Percentiles rank a stretch among this genome's conserved stretches.
Evolutionary conservation across 371 early-diverging fungal genomes (phyloP).

Genomic region (Zopfochytrium polystomum): DNA sequence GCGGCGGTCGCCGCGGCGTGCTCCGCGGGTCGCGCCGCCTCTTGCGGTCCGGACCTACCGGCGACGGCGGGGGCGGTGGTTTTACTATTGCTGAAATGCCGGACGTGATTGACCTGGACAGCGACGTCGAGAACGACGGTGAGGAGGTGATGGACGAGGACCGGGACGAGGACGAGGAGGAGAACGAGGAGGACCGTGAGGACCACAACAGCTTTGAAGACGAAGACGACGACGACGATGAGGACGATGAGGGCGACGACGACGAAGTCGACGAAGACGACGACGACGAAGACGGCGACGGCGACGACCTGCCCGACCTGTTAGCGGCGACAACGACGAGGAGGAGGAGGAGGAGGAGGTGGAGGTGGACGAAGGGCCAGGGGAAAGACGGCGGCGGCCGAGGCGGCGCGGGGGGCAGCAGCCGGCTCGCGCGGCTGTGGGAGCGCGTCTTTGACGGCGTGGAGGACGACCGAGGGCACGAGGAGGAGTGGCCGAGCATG

Average conservation of each 20-base stretch:
- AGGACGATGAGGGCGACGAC: too few relatives aligned
- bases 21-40: conserved; percentile 66
- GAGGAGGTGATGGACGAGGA: conserved; percentile 53
- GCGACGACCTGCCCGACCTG: background rate
- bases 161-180: conserved; percentile 59
- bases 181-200: conserved; percentile 43
- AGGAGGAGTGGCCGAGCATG: conserved; percentile 2
- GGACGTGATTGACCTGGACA: background rate
- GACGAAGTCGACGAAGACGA: too few relatives aligned
- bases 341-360: too few relatives aligned
- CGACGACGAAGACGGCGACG: too few relatives aligned
- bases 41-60: conserved; percentile 54
- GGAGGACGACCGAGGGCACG: background rate
- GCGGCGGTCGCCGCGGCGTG: conserved; percentile 46
- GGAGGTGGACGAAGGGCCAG: background rate
- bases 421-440: background rate
- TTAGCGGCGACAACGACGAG: background rate
- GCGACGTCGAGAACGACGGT: conserved; percentile 17
- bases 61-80: conserved; percentile 10
- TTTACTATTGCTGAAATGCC: conserved; percentile 8
- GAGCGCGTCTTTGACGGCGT: background rate
- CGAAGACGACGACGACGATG: too few relatives aligned
- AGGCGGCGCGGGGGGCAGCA: background rate
- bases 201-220: too few relatives aligned
- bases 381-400: background rate